These are phyloP conservation scores for Neurospora sp. DNA, from an alignment of 2,329 filamentous ascomycete species.

Conservation along the genomic window DNA sequence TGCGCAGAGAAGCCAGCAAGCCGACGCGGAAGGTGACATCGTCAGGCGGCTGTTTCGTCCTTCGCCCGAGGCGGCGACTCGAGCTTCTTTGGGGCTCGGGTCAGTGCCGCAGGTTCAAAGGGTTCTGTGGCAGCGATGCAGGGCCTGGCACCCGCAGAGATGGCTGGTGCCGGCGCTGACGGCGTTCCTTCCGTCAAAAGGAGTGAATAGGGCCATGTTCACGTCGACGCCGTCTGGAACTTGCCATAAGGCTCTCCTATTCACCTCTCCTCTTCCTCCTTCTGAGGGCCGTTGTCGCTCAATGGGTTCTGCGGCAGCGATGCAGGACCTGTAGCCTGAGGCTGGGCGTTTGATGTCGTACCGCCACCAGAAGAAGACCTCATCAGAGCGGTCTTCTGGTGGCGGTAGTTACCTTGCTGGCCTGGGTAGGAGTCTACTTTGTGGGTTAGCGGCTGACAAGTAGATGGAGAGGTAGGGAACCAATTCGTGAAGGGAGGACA, in stretches of 20 bases:
- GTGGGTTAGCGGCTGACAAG: neutral
- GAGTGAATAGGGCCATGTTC: too few relatives aligned
- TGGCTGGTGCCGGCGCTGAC: too few relatives aligned
- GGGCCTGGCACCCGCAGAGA: neutral
- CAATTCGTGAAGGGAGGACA: neutral
- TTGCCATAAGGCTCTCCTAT: too few relatives aligned
- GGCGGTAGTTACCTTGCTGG: neutral
- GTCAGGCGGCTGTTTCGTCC: neutral
- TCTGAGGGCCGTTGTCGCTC: slow-evolving; percentile 41
- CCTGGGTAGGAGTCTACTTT: neutral
- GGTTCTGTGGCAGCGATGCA: neutral
- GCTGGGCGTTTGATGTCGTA: neutral
- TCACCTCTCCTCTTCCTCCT: too few relatives aligned
- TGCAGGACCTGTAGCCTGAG: neutral
- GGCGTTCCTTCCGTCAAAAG: too few relatives aligned
- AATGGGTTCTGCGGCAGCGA: neutral
- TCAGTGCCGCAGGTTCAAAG: slow-evolving; percentile 32
- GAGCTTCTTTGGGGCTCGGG: too few relatives aligned
- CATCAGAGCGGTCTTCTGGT: too few relatives aligned
- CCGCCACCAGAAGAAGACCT: neutral
- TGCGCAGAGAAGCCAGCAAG: slow-evolving; percentile 77
- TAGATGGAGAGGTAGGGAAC: neutral
- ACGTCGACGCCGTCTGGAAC: too few relatives aligned
- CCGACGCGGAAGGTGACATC: slow-evolving; percentile 81
- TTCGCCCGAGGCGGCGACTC: neutral